Base-by-base conservation (phyloP, 2,329 filamentous ascomycete genomes). In the Colletotrichum shisoi region DNA sequence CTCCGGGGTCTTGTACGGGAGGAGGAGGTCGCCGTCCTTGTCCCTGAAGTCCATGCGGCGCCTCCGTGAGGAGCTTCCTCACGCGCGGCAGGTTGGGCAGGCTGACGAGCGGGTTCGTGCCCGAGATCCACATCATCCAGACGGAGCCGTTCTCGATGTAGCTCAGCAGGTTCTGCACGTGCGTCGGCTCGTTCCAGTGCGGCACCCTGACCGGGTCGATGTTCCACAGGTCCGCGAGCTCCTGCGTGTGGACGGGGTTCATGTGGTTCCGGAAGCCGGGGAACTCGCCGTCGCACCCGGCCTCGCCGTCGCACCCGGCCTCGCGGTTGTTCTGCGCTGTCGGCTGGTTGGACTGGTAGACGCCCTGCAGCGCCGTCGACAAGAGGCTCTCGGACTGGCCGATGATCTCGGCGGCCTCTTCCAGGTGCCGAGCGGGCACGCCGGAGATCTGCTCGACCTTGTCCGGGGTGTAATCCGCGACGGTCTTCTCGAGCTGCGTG, bases 261-360 rank as follows among this genome's bases (percentile, higher is more conserved):
- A 74, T 66, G 59, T 73, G 70, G 62, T 79, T 79, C 17, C 76
- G 71, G 67, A 79, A 79, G 1, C 74, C 77, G 1, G 77, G 77
- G 61, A 72, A 78, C 64, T 79, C 77, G 37, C 77, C 76, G 62
- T 79, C 75, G 63, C 77, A 79, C 3, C 77, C 77, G 3, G 76
- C 70, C 64, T 79, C 77, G 37, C 77, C 76, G 62, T 79, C 75
- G 63, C 77, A 79, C 3, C 77, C 77, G 4, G 76, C 70, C 57
- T 79, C 77, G 15, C 77, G 76, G 60, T 78, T 79, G 66, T 79
- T 79, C 59, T 79, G 77, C 1, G 77, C 77, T 0, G 77, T 79
- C 8, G 77, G 77, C 60, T 79, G 78, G 70, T 79, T 77, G 1
- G 77, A 78, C 67, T 79, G 77, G 61, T 79, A 79, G 5, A 79